These are phyloP conservation scores for Boletellus emodensis DNA, from an alignment of 768 basidiomycete species.

Conservation along the genomic window DNA sequence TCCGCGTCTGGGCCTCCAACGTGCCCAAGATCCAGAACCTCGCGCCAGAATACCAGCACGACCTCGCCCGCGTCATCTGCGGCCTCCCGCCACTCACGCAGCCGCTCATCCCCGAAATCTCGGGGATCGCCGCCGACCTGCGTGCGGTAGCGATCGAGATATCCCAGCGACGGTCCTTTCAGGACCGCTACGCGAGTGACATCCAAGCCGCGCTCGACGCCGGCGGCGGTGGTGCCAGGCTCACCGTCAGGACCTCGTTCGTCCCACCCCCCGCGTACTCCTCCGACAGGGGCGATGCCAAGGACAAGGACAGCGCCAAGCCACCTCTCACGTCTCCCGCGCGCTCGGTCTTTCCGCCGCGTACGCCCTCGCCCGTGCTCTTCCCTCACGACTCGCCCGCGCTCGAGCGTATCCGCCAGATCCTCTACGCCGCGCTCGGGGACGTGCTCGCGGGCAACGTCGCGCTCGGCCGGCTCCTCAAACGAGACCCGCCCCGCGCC, in stretches of 20 bases:
- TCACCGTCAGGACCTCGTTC: slow-evolving; percentile 53
- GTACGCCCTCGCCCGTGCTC: slow-evolving; percentile 48
- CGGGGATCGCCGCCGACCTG: slow-evolving; percentile 74
- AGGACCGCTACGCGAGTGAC: slow-evolving; percentile 70
- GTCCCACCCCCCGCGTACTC: slow-evolving; percentile 66
- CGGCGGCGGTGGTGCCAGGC: slow-evolving; percentile 34
- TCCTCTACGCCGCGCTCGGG: slow-evolving; percentile 76
- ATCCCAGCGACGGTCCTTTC: slow-evolving; percentile 78
- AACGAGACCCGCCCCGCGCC: slow-evolving; percentile 62
- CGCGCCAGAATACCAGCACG: slow-evolving; percentile 64
- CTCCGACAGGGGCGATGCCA: too few species aligned
- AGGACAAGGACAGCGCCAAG: not conserved
- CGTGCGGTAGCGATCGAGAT: slow-evolving; percentile 85
- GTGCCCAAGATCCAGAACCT: slow-evolving; percentile 66
- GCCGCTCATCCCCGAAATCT: slow-evolving; percentile 40
- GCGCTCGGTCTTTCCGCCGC: slow-evolving; percentile 33
- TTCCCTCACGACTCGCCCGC: slow-evolving; percentile 39
- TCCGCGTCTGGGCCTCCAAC: slow-evolving; percentile 65
- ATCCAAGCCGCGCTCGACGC: slow-evolving; percentile 78
- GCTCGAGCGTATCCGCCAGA: slow-evolving; percentile 80
- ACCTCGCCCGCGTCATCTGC: slow-evolving; percentile 80
- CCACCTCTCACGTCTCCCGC: slow-evolving; percentile 14
- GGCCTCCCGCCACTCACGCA: slow-evolving; percentile 43
- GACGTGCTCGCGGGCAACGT: slow-evolving; percentile 59
- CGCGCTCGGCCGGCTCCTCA: slow-evolving; percentile 52